Conservation (phyloP, 2,329 filamentous ascomycete species). For the Ceratocystis cacaofunesta region DNA sequence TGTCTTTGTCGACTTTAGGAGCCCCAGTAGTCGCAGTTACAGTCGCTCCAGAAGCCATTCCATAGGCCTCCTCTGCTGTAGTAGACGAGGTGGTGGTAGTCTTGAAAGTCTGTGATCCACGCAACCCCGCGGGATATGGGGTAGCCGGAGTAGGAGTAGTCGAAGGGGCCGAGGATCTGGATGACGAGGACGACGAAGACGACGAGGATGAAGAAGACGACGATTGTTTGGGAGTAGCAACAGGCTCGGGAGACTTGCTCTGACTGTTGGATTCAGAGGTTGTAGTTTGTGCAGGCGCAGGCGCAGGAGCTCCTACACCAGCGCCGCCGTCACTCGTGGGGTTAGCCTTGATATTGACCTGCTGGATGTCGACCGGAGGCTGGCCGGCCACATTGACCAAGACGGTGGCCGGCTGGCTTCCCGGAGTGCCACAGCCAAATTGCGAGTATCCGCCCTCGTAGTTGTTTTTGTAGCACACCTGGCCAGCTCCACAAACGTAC, state of each 20-base stretch:
- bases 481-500: slow-evolving; percentile 36
- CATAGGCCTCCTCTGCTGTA: slow-evolving; percentile 15
- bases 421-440: slow-evolving; percentile 39
- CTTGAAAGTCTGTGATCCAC: slow-evolving; percentile 3
- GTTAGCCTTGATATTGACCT: slow-evolving; percentile 22
- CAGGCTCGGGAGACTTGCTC: neutral
- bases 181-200: neutral
- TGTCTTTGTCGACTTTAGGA: slow-evolving; percentile 18
- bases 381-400: slow-evolving; percentile 32
- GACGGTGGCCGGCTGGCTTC: slow-evolving; percentile 36
- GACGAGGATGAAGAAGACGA: neutral
- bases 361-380: slow-evolving; percentile 22
- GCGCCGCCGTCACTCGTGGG: slow-evolving; percentile 28
- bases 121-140: neutral
- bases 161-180: neutral
- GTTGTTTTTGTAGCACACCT: slow-evolving; percentile 41
- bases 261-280: neutral
- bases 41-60: slow-evolving; percentile 14
- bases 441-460: slow-evolving; percentile 42
- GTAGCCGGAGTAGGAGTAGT: neutral
- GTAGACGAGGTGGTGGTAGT: slow-evolving; percentile 7
- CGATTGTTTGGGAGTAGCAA: slow-evolving; percentile 1
- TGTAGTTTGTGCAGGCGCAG: neutral
- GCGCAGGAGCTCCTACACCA: slow-evolving; percentile 18
- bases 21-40: slow-evolving; percentile 12